Evolutionary conservation across 1,139 yeast species (phyloP).

Genomic region (Candida freyschussii): DNA sequence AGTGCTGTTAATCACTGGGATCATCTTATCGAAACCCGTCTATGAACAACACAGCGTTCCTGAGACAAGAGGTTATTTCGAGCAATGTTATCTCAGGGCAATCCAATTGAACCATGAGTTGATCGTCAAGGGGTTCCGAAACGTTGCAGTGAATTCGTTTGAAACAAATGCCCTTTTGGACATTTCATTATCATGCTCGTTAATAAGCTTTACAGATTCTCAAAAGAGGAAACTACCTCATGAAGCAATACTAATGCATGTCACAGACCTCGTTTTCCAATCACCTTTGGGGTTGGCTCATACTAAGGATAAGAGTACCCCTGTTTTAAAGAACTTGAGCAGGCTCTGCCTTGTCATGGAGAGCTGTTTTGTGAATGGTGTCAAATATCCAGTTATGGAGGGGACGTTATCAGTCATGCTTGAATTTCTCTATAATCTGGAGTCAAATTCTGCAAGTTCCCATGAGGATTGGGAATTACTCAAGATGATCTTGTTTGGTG

Average conservation of each 20-base stretch:
- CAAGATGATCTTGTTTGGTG: slow-evolving; percentile 45
- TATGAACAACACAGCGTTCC: slow-evolving; percentile 30
- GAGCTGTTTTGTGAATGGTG: slow-evolving; percentile 24
- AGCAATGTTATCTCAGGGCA: slow-evolving; percentile 13
- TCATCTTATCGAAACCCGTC: slow-evolving; percentile 38
- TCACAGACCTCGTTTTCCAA: slow-evolving; percentile 24
- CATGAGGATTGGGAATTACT: slow-evolving; percentile 27
- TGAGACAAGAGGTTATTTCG: slow-evolving; percentile 19
- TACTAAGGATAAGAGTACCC: slow-evolving; percentile 22
- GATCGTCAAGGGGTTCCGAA: slow-evolving; percentile 7
- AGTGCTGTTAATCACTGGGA: slow-evolving; percentile 52
- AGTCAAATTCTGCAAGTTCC: slow-evolving; percentile 2
- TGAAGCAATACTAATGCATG: slow-evolving; percentile 19
- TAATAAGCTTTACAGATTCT: slow-evolving; percentile 14
- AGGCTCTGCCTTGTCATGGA: slow-evolving; percentile 45
- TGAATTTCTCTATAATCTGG: slow-evolving; percentile 3
- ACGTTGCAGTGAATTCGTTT: slow-evolving; percentile 18
- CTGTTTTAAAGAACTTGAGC: slow-evolving; percentile 47
- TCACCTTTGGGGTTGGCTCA: slow-evolving; percentile 27
- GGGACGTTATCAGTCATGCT: slow-evolving; percentile 24
- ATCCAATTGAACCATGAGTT: slow-evolving; percentile 27
- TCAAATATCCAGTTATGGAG: slow-evolving; percentile 22
- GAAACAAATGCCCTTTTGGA: slow-evolving; percentile 23
- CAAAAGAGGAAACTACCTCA: slow-evolving; percentile 22
- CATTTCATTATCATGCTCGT: slow-evolving; percentile 19